Evolutionary conservation across 2,329 filamentous ascomycete genomes (phyloP), one percentile per base, ranked within the genome.

Genomic region (Trichoderma harzianum): DNA sequence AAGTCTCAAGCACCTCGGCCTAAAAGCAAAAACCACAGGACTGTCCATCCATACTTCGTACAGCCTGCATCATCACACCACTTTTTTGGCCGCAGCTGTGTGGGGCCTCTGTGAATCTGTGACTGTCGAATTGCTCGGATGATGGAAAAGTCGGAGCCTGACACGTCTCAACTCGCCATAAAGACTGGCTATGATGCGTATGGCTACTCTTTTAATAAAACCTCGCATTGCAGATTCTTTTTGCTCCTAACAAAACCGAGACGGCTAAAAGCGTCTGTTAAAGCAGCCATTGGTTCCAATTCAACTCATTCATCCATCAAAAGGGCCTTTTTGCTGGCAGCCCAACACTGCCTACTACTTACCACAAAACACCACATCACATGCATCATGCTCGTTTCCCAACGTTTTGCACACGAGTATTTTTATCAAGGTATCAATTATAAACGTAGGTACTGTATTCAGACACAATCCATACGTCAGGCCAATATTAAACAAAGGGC

Each of bases 41-140:
- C 62, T 21, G 43, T 51, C 43, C 43, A 47, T 21, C 36, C 36
- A 39, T 39, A 47, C n/a, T 47, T 47, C 18, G 43, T 51, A 24
- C 43, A 16, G 47, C 62, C 62, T 51, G 62, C 63, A 66, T 55
- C 63, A 66, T 66, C 64, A 67, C 64, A 67, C 64, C 64, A 67
- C 64, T 67, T 39, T 39, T 32, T 55, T 55, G 47, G 63, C 21
- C 21, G 47, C 63, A 21, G 51, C 10, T 36, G 51, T 57, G 64
- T 53, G 64, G 64, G 51, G 1, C n/a, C 11, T 4, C 3, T 39
- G 64, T 28, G 64, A 43, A 67, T 55, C 43, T 55, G 12, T 53
- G 32, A 57, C 51, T 67, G 47, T 67, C 28, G 32, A 57, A 58
- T 67, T 39, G 64, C 64, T 66, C 47, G 24, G 26, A 57, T 58